These are phyloP conservation scores for Leccinum barrowsii DNA, from an alignment of 768 basidiomycete genomes.

Conservation along the genomic window DNA sequence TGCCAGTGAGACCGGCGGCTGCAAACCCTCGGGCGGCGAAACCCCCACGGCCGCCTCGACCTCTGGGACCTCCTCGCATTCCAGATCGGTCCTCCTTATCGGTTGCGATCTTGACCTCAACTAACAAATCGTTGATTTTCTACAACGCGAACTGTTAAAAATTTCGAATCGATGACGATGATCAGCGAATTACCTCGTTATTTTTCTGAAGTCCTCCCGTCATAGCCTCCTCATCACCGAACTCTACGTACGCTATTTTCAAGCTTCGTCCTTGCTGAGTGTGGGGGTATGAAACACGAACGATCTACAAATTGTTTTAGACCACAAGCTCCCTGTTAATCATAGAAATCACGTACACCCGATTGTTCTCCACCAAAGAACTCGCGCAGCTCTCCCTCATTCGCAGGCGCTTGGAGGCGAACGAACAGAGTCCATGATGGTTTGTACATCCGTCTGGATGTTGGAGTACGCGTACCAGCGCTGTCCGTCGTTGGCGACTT, in stretches of 20 bases:
- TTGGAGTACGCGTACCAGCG: slow-evolving; percentile 68
- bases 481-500: slow-evolving; percentile 60
- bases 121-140: slow-evolving; percentile 65
- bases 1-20: slow-evolving; percentile 59
- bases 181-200: slow-evolving; percentile 49
- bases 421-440: slow-evolving; percentile 88
- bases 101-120: slow-evolving; percentile 72
- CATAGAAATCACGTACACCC: slow-evolving; percentile 47
- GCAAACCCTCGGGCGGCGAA: slow-evolving; percentile 66
- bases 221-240: slow-evolving; percentile 85
- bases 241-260: slow-evolving; percentile 83
- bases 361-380: slow-evolving; percentile 72
- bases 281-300: slow-evolving; percentile 58
- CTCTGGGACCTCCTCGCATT: slow-evolving; percentile 50
- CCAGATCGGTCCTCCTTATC: slow-evolving; percentile 45
- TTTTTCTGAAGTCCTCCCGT: slow-evolving; percentile 73
- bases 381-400: slow-evolving; percentile 65
- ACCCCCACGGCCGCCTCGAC: slow-evolving; percentile 46
- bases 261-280: slow-evolving; percentile 44
- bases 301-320: slow-evolving; percentile 46
- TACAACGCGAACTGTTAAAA: slow-evolving; percentile 27
- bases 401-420: slow-evolving; percentile 52
- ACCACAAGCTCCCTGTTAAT: neutral
- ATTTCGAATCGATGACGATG: neutral
- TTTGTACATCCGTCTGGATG: slow-evolving; percentile 54